Evolutionary conservation across 441 rosid genomes (phyloP), one percentile per base, ranked within the genome.

Genomic region (Kokia cookei): DNA sequence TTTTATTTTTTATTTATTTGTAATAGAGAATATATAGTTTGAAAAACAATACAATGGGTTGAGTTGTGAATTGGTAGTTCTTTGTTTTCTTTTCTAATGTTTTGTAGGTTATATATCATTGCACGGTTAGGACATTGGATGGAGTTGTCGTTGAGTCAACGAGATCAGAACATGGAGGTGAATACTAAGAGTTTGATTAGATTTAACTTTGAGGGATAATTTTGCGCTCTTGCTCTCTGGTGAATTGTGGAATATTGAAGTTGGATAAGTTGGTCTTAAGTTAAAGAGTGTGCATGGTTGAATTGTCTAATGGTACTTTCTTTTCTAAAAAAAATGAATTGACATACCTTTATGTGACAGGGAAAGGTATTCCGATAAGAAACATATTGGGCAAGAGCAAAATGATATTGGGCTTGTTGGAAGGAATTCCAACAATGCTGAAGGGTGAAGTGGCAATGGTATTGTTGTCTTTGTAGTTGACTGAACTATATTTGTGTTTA

Each of bases 401-500:
- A 88, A 81, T 94, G 86, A 65, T 96, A 7, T 71, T 91, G 78
- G 99, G 99, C 75, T 82, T 96, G 80, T 82, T 96, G 3, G 95
- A 96, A 84, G 98, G 98, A 75, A 87, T 96, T 74, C 88, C 98
- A 26, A 88, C 98, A 8, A 96, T 94, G 99, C 80, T 85, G 75
- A 94, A 85, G 96, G 95, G 92, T 74, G 98, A 94, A 92, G 90
- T 92, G 69, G 92, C 99, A 6, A 90, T 92, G 98, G 98, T 94
- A 92, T 73, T 78, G 27, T 73, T 78, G 27, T 62, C 73, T 55
- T 73, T 15, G 71, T 5, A 57, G 37, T 19, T 74, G 76, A 70
- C 69, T 3, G 65, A 60, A 27, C 42, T 32, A 24, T 70, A 17
- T 72, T 48, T 61, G 8, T 55, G 40, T 53, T 29, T 54, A 26